Evolutionary conservation across 306 rosid species (phyloP).

Genomic region (Betula pendula): DNA sequence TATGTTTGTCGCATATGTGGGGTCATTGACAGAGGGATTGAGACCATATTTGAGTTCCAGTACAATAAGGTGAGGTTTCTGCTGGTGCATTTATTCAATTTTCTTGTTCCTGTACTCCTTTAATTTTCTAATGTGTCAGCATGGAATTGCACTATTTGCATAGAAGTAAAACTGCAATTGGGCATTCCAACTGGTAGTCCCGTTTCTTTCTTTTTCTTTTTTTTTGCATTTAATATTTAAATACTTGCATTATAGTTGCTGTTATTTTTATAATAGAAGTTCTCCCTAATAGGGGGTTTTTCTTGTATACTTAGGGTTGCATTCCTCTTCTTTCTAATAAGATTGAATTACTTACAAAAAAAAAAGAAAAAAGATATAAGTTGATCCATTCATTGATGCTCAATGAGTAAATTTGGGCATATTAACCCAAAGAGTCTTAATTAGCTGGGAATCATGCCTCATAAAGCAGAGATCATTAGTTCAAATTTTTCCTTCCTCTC

Average conservation of each 20-base stretch:
- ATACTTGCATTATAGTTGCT: not conserved
- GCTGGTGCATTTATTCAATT: not conserved
- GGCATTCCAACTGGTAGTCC: not conserved
- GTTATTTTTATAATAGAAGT: not conserved
- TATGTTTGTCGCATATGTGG: constrained; percentile 94
- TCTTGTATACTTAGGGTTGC: no score
- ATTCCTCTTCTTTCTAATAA: no score
- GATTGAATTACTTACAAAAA: no score
- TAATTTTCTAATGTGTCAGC: not conserved
- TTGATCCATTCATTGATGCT: not conserved
- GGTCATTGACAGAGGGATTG: constrained; percentile 67
- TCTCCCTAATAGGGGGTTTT: no score
- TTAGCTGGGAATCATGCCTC: no score
- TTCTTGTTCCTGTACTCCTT: not conserved
- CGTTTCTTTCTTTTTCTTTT: no score
- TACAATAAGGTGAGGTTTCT: constrained; percentile 50
- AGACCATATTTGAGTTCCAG: constrained; percentile 85
- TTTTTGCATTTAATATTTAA: not conserved
- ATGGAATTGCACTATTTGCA: not conserved
- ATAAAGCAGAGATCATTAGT: no score
- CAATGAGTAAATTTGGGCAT: not conserved
- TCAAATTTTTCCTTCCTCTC: no score
- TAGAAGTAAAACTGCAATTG: not conserved
- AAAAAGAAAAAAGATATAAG: no score
- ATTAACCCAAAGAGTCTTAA: not conserved